Conservation (phyloP, 2,329 filamentous ascomycete genomes). For the Talaromyces funiculosus region DNA sequence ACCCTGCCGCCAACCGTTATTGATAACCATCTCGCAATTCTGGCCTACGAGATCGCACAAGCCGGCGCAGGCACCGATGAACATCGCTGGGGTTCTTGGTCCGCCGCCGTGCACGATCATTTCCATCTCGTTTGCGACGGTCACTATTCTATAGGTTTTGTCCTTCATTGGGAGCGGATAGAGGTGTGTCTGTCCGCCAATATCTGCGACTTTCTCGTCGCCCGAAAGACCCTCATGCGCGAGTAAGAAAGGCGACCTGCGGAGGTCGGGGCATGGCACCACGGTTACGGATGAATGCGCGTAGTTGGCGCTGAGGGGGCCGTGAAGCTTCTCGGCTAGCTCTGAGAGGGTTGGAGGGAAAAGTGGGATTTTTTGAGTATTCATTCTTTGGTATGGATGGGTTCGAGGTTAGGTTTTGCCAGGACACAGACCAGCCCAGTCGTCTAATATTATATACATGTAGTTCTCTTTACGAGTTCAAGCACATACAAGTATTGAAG, state of each 20-base stretch:
- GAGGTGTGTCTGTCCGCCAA: neutral
- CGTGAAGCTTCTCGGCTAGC: neutral
- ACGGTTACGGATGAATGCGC: neutral
- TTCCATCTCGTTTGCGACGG: neutral
- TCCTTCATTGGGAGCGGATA: neutral
- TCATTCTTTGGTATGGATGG: neutral
- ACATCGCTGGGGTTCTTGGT: neutral
- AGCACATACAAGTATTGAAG: too few species aligned
- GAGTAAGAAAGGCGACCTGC: neutral
- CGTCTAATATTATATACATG: too few species aligned
- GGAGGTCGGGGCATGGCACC: neutral
- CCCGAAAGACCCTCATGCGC: neutral
- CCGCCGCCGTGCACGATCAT: neutral
- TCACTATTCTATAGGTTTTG: too few species aligned
- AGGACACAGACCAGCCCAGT: too few species aligned
- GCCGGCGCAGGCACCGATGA: neutral
- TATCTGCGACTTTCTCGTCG: neutral
- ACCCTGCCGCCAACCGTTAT: neutral
- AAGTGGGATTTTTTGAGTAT: neutral
- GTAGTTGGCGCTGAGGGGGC: neutral
- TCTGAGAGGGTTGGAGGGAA: neutral
- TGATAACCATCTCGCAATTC: neutral
- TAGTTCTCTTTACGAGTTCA: too few species aligned
- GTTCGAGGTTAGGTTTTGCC: too few species aligned
- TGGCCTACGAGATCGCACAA: neutral